Evolutionary conservation across 345 rosid species (phyloP).

Genomic region (Citrus sp.): DNA sequence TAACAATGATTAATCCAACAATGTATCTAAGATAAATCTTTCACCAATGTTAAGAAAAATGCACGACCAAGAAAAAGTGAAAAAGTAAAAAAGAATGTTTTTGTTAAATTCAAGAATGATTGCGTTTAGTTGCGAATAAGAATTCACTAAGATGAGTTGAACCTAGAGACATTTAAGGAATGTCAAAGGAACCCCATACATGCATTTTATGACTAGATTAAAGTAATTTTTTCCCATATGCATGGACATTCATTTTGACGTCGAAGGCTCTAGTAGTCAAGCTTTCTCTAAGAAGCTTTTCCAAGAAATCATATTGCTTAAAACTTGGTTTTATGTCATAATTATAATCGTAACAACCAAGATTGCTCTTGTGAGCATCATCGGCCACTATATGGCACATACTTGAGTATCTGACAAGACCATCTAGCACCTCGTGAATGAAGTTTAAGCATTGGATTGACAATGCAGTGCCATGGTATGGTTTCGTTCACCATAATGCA

Average conservation of each 20-base stretch:
- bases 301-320: not conserved
- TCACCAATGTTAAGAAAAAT: not conserved
- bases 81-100: not conserved
- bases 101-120: not conserved
- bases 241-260: not conserved
- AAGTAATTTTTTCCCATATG: not conserved
- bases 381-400: not conserved
- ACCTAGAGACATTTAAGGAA: not conserved
- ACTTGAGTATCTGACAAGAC: not conserved
- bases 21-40: not conserved
- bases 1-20: not conserved
- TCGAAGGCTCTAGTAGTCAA: not conserved
- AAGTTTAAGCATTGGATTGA: not conserved
- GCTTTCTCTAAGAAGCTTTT: not conserved
- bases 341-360: not conserved
- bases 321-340: not conserved
- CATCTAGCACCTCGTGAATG: not conserved
- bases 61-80: not conserved
- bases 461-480: not conserved
- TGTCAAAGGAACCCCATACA: not conserved
- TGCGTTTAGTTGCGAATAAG: not conserved
- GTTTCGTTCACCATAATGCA: not conserved
- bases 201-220: not conserved
- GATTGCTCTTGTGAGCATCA: not conserved
- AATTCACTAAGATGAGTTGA: not conserved